Conservation (phyloP, 2,329 filamentous ascomycete genomes). For the Pestalotiopsis fici region DNA sequence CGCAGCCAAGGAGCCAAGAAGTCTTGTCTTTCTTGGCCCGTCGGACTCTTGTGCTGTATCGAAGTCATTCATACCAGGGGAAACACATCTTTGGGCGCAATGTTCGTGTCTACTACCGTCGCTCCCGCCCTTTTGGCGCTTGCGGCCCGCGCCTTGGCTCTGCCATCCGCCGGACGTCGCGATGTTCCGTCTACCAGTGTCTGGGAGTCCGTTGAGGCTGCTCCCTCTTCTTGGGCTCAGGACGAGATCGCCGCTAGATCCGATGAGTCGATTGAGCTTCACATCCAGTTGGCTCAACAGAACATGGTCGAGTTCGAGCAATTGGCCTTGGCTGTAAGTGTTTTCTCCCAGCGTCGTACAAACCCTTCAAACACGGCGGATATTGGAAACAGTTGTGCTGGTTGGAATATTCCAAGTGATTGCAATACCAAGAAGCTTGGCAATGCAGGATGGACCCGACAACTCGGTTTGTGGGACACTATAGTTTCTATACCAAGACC, state of each 20-base stretch:
- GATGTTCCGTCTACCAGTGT: not conserved
- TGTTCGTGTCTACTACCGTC: conserved; percentile 2
- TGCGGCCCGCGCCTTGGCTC: conserved; percentile 3
- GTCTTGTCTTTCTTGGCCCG: conserved; percentile 5
- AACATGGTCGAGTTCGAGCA: conserved; percentile 5
- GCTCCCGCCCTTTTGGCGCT: conserved; percentile 7
- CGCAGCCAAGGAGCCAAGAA: conserved; percentile 8
- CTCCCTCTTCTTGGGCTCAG: not conserved
- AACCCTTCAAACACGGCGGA: too few relatives aligned
- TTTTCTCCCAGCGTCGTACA: too few relatives aligned
- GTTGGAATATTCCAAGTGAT: not conserved
- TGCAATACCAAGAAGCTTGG: not conserved
- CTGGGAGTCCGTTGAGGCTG: conserved; percentile 3
- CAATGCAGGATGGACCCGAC: not conserved
- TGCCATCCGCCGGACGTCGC: not conserved
- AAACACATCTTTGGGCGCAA: not conserved
- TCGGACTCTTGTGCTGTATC: not conserved
- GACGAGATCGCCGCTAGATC: not conserved
- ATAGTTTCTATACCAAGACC: not conserved
- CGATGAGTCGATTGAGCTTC: conserved; percentile 1
- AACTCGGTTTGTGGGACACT: not conserved
- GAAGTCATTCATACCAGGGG: not conserved
- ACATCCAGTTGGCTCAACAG: conserved; percentile 5
- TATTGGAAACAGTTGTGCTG: not conserved
- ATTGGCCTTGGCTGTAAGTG: conserved; percentile 1